phyloP scores from a whole-genome alignment of 2,329 filamentous ascomycete genomes.

The Fusarium sp. region DNA sequence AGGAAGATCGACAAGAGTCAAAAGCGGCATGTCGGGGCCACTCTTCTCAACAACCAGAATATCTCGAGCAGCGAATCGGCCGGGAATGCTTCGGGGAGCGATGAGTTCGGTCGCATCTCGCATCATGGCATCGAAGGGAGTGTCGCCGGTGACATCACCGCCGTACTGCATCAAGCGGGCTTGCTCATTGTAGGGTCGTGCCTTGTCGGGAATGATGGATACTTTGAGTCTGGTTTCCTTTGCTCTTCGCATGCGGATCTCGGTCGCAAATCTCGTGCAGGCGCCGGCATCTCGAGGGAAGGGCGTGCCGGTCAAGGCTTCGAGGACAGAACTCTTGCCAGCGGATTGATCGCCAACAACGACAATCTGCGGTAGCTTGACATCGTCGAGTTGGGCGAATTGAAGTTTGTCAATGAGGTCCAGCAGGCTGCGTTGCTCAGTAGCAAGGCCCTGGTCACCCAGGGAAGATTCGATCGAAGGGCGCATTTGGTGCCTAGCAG shows the following conservation, averaged over 20 bases:
- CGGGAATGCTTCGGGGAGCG: slow-evolving; percentile 62
- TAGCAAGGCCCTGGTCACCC: slow-evolving; percentile 62
- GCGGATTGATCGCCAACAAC: slow-evolving; percentile 74
- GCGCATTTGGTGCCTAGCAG: slow-evolving; percentile 50
- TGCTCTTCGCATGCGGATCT: slow-evolving; percentile 66
- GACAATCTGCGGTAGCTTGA: slow-evolving; percentile 70
- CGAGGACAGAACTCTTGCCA: slow-evolving; percentile 73
- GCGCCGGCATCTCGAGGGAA: slow-evolving; percentile 71
- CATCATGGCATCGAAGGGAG: slow-evolving; percentile 65
- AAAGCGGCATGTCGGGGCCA: slow-evolving; percentile 68
- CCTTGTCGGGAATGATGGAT: slow-evolving; percentile 67
- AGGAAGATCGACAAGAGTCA: slow-evolving; percentile 73
- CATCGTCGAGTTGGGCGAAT: slow-evolving; percentile 64
- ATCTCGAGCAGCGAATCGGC: slow-evolving; percentile 64
- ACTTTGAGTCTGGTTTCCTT: slow-evolving; percentile 60
- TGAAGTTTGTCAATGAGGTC: slow-evolving; percentile 69
- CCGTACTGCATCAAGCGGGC: slow-evolving; percentile 61
- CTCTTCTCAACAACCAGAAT: slow-evolving; percentile 70
- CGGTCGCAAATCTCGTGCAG: slow-evolving; percentile 72
- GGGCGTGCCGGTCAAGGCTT: slow-evolving; percentile 71
- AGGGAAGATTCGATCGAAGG: slow-evolving; percentile 61
- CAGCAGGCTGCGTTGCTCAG: slow-evolving; percentile 68
- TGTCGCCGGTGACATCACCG: slow-evolving; percentile 58
- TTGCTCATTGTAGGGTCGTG: slow-evolving; percentile 60
- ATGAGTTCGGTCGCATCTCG: slow-evolving; percentile 63